These are phyloP conservation scores for Lanmaoa rubissima DNA, from an alignment of 768 basidiomycete genomes.

Conservation along the genomic window DNA sequence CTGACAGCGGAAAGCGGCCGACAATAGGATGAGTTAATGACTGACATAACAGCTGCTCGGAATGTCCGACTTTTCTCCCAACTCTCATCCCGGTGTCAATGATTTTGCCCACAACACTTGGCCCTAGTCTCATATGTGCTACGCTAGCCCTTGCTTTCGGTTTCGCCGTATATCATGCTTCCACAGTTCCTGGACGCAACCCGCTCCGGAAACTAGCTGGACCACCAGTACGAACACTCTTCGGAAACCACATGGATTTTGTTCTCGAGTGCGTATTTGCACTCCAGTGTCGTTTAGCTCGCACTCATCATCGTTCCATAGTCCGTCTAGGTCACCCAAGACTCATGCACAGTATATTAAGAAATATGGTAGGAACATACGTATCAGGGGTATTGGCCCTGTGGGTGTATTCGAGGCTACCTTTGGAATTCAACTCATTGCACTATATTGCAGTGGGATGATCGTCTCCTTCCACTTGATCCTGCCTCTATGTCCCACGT, in stretches of 20 bases:
- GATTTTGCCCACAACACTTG: constrained; percentile 1
- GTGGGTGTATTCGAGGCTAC: constrained; percentile 42
- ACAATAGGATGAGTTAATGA: neutral
- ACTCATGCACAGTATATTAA: constrained; percentile 53
- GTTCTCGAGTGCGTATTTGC: constrained; percentile 54
- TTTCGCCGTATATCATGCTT: constrained; percentile 27
- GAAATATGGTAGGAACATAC: constrained; percentile 67
- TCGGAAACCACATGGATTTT: constrained; percentile 51
- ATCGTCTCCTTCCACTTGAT: constrained; percentile 79
- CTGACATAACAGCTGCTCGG: no score
- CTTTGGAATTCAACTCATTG: constrained; percentile 10
- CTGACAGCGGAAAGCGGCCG: neutral
- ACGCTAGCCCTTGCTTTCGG: constrained; percentile 8
- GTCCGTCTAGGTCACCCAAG: constrained; percentile 50
- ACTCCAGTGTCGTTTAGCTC: neutral
- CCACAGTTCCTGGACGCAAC: constrained; percentile 32
- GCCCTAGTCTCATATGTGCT: constrained; percentile 9
- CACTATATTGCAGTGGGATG: constrained; percentile 58
- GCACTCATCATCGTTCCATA: constrained; percentile 24
- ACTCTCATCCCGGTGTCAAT: neutral
- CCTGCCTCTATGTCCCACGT: constrained; percentile 73
- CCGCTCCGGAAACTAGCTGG: constrained; percentile 59
- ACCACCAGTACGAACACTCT: constrained; percentile 49
- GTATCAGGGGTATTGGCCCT: constrained; percentile 64
- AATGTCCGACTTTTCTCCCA: neutral